Conservation (phyloP, 345 rosid species). For the Murraya koenigii region DNA sequence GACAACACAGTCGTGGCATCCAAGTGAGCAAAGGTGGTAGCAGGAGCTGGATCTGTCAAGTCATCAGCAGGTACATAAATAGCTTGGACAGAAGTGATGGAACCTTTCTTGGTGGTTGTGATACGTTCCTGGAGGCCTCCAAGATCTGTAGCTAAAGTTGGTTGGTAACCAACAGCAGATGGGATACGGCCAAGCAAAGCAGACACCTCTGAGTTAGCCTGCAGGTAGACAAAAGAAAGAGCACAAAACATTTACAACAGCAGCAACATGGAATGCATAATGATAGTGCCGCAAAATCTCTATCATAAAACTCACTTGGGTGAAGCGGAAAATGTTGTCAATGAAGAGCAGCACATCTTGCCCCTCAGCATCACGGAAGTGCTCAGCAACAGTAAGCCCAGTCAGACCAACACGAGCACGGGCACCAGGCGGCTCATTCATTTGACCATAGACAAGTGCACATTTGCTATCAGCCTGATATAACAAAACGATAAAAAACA, state of each 20-base stretch:
- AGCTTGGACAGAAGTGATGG: constrained; percentile 98
- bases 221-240: constrained; percentile 6
- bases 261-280: not conserved
- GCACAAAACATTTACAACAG: not conserved
- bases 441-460: constrained; percentile 97
- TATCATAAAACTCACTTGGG: constrained; percentile 48
- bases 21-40: constrained; percentile 99
- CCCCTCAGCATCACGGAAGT: constrained; percentile 98
- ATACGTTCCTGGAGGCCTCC: constrained; percentile 99
- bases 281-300: not conserved
- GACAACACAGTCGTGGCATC: constrained; percentile 98
- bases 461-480: constrained; percentile 89
- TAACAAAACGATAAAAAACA: not conserved
- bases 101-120: constrained; percentile 98
- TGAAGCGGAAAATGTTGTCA: constrained; percentile 95
- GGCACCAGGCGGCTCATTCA: constrained; percentile 99
- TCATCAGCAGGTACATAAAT: constrained; percentile 99
- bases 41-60: constrained; percentile 99
- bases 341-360: constrained; percentile 98
- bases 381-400: constrained; percentile 95
- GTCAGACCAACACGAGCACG: constrained; percentile 99
- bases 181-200: constrained; percentile 99
- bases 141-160: constrained; percentile 97
- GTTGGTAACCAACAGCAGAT: constrained; percentile 99
- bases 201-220: constrained; percentile 99